phyloP scores from a whole-genome alignment of 2,329 filamentous ascomycete species.

The Alternaria atra region DNA sequence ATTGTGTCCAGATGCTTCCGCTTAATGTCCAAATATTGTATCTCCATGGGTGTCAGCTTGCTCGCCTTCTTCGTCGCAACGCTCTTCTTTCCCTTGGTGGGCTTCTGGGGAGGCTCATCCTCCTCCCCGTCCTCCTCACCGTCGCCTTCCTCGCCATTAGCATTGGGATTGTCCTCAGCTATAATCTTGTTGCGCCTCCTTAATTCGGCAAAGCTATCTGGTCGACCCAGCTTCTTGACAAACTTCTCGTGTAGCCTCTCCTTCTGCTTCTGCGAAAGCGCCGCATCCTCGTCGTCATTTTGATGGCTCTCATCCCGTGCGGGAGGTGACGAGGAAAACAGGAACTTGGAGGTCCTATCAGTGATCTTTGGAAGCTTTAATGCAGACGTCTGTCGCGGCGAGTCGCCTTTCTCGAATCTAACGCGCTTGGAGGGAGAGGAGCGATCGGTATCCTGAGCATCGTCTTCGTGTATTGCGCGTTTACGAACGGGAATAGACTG shows the following conservation, averaged over 20 bases:
- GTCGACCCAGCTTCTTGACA: conserved; percentile 86
- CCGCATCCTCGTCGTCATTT: conserved; percentile 57
- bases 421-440: conserved; percentile 52
- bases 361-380: conserved; percentile 50
- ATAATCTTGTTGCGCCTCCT: conserved; percentile 67
- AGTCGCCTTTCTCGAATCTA: conserved; percentile 30
- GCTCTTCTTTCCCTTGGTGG: conserved; percentile 60
- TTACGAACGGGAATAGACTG: conserved; percentile 29
- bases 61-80: conserved; percentile 71
- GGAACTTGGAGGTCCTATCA: conserved; percentile 65
- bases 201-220: conserved; percentile 78
- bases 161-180: conserved; percentile 63
- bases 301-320: conserved; percentile 41
- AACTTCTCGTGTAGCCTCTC: conserved; percentile 83
- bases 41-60: conserved; percentile 94
- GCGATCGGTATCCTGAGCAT: conserved; percentile 37
- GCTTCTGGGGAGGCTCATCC: conserved; percentile 63
- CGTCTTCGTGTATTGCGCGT: conserved; percentile 50
- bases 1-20: conserved; percentile 87
- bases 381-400: conserved; percentile 32
- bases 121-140: conserved; percentile 65
- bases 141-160: conserved; percentile 61
- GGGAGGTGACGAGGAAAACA: conserved; percentile 64
- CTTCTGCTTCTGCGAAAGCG: conserved; percentile 66
- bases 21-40: conserved; percentile 94